A percentile compares a stretch with the other conserved stretches of the same genome.
Evolutionary conservation across 352 stramenopile species (phyloP).

Genomic region (Phytophthora litchii): DNA sequence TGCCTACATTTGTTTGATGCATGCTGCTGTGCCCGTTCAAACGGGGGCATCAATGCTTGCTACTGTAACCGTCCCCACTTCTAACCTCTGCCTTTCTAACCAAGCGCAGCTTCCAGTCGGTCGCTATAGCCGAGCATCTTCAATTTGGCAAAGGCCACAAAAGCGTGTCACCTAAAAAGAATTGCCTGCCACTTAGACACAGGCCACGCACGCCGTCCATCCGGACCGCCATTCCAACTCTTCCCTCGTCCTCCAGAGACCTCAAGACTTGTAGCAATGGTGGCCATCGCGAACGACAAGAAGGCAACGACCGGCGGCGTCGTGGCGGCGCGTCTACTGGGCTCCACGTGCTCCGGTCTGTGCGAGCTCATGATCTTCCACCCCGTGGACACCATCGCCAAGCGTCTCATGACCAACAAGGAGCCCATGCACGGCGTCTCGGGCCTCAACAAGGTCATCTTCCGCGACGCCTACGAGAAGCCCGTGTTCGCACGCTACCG

Average conservation of each 20-base stretch:
- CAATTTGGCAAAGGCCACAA: background rate
- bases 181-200: background rate
- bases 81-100: too few species aligned
- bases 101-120: too few species aligned
- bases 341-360: slow-evolving; percentile 92
- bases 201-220: slow-evolving; percentile 7
- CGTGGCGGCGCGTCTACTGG: slow-evolving; percentile 85
- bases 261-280: slow-evolving; percentile 33
- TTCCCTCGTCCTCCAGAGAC: slow-evolving; percentile 22
- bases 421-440: slow-evolving; percentile 52
- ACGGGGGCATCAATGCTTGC: too few species aligned
- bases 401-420: slow-evolving; percentile 95
- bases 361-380: slow-evolving; percentile 96
- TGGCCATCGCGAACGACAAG: slow-evolving; percentile 51
- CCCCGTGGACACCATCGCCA: slow-evolving; percentile 95
- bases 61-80: too few species aligned
- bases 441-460: slow-evolving; percentile 86
- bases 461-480: slow-evolving; percentile 87
- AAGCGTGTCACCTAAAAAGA: too few species aligned
- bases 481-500: slow-evolving; percentile 77
- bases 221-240: slow-evolving; percentile 20
- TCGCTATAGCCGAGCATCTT: background rate
- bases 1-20: slow-evolving; percentile 1
- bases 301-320: slow-evolving; percentile 50
- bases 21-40: background rate